Evolutionary conservation across 257 asterid genomes (phyloP), one percentile per base, ranked within the genome.

Genomic region (Solanum chilense): DNA sequence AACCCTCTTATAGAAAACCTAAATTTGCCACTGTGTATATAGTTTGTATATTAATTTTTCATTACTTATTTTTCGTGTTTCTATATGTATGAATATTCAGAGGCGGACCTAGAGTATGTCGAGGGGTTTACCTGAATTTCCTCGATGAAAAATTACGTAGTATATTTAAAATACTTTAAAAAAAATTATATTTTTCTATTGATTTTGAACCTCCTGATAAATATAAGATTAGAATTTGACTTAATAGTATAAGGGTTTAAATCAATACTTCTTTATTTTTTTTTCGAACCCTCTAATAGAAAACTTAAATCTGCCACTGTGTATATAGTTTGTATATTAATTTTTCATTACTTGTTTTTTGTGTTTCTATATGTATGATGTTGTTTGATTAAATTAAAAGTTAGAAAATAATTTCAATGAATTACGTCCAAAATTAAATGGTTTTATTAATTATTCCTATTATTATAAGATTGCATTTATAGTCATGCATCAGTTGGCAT

Each of bases 231-330:
- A 56, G 11, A 52, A 5, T 1, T 18, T 56, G 11, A 18, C n/a
- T 18, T 7, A 56, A 6, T 56, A 7, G 4, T 56, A 18, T 0
- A 56, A 52, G 0, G 11, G 0, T 0, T 52, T 52, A 0, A 52
- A 18, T 18, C 0, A 35, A 0, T 1, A 35, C 39, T 6, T 37
- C 6, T 6, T 35, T 35, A 5, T 35, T 37, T 1, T 37, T 37
- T 37, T 37, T 0, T n/a, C 7, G 7, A 5, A 37, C 7, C 39
- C 39, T 6, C 0, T 37, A 5, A 37, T 5, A 37, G 7, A 37
- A 37, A 37, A 5, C 2, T 2, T 37, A 37, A 5, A 37, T 37
- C 7, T 0, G 1, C 1, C 39, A 35, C 1, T 35, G 39, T 15
- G 1, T 49, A 49, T 49, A 49, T 15, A 5, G 9, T 49, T 15